Evolutionary conservation across 1,139 yeast genomes (phyloP), one percentile per base, ranked within the genome.

Genomic region (Cylindricascospora bacillispora): DNA sequence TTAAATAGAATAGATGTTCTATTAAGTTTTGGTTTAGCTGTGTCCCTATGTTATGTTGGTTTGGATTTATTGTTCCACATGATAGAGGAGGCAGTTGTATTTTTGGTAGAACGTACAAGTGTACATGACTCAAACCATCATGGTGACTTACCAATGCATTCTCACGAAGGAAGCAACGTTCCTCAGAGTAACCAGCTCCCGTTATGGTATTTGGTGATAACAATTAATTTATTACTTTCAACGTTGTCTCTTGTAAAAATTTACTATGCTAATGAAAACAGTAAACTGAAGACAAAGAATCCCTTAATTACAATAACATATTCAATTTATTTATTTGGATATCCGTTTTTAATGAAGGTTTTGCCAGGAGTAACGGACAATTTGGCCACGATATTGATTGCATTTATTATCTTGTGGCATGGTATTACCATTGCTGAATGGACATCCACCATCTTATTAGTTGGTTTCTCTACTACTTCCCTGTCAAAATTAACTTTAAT

Each of bases 41-140:
- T 89, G 1, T 76, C 93, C 1, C 65, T 89, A 37, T 64, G 86
- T 14, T 89, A 86, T 70, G 93, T 86, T 41, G 95, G 97, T 0
- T 71, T 83, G 35, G 97, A 89, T 52, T 62, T 89, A 34, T 60
- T 82, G 31, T 80, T 93, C 32, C 98, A 89, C 53, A 67, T 82
- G 10, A 47, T 81, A 13, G 95, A 89, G 52, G 93, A 81, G 41
- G 52, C 72, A 27, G 70, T 80, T 25, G 69, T 70, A 17, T 57
- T 55, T 15, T 57, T 63, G 39, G 75, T 63, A 14, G 64, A 62
- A 32, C 31, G 40, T 4, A 34, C 38, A 10, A 35, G 19, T 12
- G 17, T 13, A 15, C 25, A 29, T 11, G 17, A 38, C 15, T 32
- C 35, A 6, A 50, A 52, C 7, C 49, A 53, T 11, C 45, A 47